Base-by-base conservation (phyloP, 2,329 filamentous ascomycete genomes). In the Fusarium neocosmosporiellum region DNA sequence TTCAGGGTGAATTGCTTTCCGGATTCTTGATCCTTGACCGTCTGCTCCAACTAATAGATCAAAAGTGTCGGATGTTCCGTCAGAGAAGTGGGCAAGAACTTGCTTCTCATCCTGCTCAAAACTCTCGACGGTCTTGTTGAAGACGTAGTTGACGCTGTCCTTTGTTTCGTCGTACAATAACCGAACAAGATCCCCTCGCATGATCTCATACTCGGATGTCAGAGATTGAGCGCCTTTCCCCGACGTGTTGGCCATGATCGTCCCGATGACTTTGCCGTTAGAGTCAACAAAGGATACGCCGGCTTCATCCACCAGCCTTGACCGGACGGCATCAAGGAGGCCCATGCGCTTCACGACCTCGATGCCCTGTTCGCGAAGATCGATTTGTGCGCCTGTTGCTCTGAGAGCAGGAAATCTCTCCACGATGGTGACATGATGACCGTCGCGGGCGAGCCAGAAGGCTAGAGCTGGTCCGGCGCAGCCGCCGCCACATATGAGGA, bases 191-290 rank as follows among this genome's bases (percentile, higher is more conserved):
- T 89, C 86, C 0, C 86, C 87, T 10, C 88, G 80, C 83, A 90
- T 85, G 55, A 90, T 89, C 77, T 90, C 88, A 39, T 83, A 85
- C 24, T 90, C 87, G 0, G 80, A 82, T 0, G 86, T 86, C 27
- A 88, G 80, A 22, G 76, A 79, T 53, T 83, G 34, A 66, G 77
- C 33, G 75, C 55, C 66, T 63, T 63, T 7, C 79, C 70, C 70
- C 1, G 70, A 71, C 5, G 16, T 72, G 8, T 72, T 72, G 34
- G 70, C 70, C 8, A 71, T 31, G 1, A 73, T 11, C 18, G 70
- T 73, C 3, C 48, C 70, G 0, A 55, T 27, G 67, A 71, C n/a
- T 3, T 50, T 67, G 4, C 70, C 70, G 7, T 48, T 22, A 0
- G 55, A 39, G 2, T 72, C 63, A 5, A 72, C 59, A 1, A 72